Conservation (phyloP, 2,329 filamentous ascomycete genomes). For the Fusarium sp. region DNA sequence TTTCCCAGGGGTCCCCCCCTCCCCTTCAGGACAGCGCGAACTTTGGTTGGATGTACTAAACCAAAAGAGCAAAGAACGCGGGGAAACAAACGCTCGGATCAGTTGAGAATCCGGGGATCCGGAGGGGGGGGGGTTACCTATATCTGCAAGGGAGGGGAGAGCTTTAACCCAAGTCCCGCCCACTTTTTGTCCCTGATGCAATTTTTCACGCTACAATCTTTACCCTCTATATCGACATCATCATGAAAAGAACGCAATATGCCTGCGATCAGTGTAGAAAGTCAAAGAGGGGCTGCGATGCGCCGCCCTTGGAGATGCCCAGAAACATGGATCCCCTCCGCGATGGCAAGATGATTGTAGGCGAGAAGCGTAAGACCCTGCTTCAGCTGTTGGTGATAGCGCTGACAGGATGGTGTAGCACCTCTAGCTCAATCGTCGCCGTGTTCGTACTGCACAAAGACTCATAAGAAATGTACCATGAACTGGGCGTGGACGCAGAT, state of each 20-base stretch:
- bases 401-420: not conserved
- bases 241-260: slow-evolving; percentile 23
- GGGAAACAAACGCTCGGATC: slow-evolving; percentile 15
- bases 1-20: not conserved
- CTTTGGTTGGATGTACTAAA: not conserved
- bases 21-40: not conserved
- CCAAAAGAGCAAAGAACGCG: slow-evolving; percentile 13
- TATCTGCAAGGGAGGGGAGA: not conserved
- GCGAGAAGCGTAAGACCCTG: slow-evolving; percentile 10
- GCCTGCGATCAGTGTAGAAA: slow-evolving; percentile 24
- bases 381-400: not conserved
- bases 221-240: not conserved
- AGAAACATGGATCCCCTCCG: slow-evolving; percentile 3
- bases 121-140: not conserved
- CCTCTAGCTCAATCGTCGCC: slow-evolving; percentile 10
- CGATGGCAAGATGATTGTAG: slow-evolving; percentile 17
- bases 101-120: slow-evolving; percentile 20
- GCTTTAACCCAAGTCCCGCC: not conserved
- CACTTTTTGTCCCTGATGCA: not conserved
- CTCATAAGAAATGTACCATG: slow-evolving; percentile 44
- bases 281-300: slow-evolving; percentile 22
- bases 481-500: slow-evolving; percentile 39
- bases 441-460: slow-evolving; percentile 46
- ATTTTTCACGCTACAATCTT: not conserved
- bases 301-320: slow-evolving; percentile 1